These are phyloP conservation scores for Diutina siamensis DNA, from an alignment of 1,139 yeast species.

Conservation along the genomic window DNA sequence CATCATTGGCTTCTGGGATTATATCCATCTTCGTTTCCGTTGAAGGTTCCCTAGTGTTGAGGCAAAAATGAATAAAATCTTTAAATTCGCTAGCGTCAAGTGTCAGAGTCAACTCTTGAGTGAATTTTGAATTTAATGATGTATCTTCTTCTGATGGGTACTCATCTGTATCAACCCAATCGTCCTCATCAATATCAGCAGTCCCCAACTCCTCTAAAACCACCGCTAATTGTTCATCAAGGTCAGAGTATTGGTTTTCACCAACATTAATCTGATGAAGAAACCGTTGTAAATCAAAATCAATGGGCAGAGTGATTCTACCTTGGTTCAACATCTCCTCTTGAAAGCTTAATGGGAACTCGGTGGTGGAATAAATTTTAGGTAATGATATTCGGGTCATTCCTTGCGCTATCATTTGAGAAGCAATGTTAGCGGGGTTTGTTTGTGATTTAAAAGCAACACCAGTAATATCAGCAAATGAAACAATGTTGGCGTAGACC, in stretches of 20 bases:
- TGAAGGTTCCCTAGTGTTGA: constrained; percentile 6
- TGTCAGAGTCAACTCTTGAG: constrained; percentile 8
- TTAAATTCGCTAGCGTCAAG: constrained; percentile 8
- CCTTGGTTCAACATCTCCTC: neutral
- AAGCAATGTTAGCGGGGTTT: neutral
- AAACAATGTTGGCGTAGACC: neutral
- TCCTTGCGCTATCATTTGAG: neutral
- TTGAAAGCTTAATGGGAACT: neutral
- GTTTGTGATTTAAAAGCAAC: neutral
- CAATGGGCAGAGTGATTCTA: neutral
- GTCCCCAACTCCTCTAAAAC: neutral
- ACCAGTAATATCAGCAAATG: neutral
- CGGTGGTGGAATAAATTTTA: too few relatives aligned
- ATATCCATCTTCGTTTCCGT: too few relatives aligned
- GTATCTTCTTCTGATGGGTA: neutral
- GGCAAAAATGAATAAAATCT: constrained; percentile 10
- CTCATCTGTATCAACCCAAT: constrained; percentile 8
- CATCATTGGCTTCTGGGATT: too few relatives aligned
- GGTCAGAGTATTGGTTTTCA: neutral
- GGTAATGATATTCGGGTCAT: neutral
- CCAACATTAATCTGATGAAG: neutral
- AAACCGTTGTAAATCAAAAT: neutral
- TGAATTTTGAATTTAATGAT: too few relatives aligned
- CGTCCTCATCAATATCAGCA: neutral
- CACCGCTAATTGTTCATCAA: neutral